These are phyloP conservation scores for Pholiota molesta DNA, from an alignment of 768 basidiomycete genomes.

Conservation along the genomic window DNA sequence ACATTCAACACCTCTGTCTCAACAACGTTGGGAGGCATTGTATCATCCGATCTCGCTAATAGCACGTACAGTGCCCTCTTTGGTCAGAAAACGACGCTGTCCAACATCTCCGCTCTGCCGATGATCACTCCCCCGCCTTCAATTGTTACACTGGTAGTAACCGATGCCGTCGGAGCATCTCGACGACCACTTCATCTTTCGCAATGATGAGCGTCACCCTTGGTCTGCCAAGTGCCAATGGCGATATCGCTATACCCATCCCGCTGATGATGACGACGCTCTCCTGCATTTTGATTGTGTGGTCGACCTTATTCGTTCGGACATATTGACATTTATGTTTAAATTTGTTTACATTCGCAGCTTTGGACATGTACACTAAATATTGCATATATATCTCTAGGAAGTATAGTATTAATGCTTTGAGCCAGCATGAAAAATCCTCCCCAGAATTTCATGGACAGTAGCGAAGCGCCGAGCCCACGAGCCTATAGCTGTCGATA, in stretches of 20 bases:
- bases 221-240: conserved; percentile 69
- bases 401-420: neutral
- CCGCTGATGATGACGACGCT: neutral
- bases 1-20: conserved; percentile 69
- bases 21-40: conserved; percentile 56
- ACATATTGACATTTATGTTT: conserved; percentile 4
- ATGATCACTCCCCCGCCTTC: conserved; percentile 53
- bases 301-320: conserved; percentile 5
- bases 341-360: neutral
- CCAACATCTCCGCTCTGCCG: conserved; percentile 59
- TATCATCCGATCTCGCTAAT: conserved; percentile 64
- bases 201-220: conserved; percentile 51
- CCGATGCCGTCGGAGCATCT: conserved; percentile 55
- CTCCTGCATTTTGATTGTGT: conserved; percentile 3
- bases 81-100: conserved; percentile 33
- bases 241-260: neutral
- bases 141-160: conserved; percentile 57
- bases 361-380: conserved; percentile 7
- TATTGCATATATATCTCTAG: conserved; percentile 3
- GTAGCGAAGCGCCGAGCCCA: too few species aligned
- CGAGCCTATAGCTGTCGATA: too few species aligned
- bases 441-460: too few species aligned
- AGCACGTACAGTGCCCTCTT: conserved; percentile 71
- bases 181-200: conserved; percentile 57
- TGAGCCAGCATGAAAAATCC: too few species aligned